Evolutionary conservation across 2,329 filamentous ascomycete genomes (phyloP).

Genomic region (Westerdykella sp.): DNA sequence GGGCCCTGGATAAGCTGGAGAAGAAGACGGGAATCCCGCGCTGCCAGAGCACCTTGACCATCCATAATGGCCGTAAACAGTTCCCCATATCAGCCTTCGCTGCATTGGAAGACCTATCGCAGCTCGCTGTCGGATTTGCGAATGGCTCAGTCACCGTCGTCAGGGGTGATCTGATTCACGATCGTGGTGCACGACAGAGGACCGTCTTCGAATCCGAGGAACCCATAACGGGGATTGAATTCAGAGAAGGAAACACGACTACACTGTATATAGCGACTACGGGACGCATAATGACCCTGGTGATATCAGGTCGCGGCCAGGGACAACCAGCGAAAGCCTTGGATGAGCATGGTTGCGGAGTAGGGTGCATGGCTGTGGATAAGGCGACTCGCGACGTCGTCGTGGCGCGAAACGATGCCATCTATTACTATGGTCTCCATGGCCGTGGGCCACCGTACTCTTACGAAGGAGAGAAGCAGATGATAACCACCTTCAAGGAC

Average conservation of each 20-base stretch:
- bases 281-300: slow-evolving; percentile 74
- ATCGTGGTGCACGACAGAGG: slow-evolving; percentile 86
- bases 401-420: slow-evolving; percentile 88
- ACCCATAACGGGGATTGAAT: slow-evolving; percentile 85
- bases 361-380: slow-evolving; percentile 93
- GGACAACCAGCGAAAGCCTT: slow-evolving; percentile 81
- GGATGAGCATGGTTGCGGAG: slow-evolving; percentile 81
- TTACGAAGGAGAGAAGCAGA: slow-evolving; percentile 84
- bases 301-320: slow-evolving; percentile 82
- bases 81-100: slow-evolving; percentile 95
- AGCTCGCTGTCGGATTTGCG: slow-evolving; percentile 90
- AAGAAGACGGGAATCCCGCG: slow-evolving; percentile 89
- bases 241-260: slow-evolving; percentile 58
- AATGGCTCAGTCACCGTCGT: slow-evolving; percentile 94
- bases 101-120: slow-evolving; percentile 78
- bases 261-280: slow-evolving; percentile 92
- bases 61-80: slow-evolving; percentile 85
- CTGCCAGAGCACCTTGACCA: slow-evolving; percentile 76
- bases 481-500: slow-evolving; percentile 71
- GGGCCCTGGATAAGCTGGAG: slow-evolving; percentile 87
- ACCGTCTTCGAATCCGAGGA: slow-evolving; percentile 97
- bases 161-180: slow-evolving; percentile 88
- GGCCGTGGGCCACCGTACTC: slow-evolving; percentile 83
- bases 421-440: slow-evolving; percentile 85
- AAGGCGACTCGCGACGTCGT: slow-evolving; percentile 74